A percentile compares a stretch with the other conserved stretches of the same genome.
phyloP scores from a whole-genome alignment of 2,329 filamentous ascomycete species.

The Hansfordia pulvinata region DNA sequence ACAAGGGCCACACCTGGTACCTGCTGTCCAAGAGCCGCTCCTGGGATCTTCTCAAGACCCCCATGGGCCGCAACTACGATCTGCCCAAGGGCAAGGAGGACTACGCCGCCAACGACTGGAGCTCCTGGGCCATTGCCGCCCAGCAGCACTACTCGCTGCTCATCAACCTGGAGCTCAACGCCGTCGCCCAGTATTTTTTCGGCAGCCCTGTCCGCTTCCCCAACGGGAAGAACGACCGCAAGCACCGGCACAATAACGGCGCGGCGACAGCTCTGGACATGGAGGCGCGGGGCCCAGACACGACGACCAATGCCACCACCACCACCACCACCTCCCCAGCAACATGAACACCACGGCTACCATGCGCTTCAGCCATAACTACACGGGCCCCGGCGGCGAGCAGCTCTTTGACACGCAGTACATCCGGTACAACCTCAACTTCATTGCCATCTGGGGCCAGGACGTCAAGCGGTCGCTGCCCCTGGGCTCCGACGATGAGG shows the following conservation, averaged over 20 bases:
- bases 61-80: slow-evolving; percentile 28
- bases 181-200: slow-evolving; percentile 32
- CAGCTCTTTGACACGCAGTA: slow-evolving; percentile 34
- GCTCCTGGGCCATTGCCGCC: slow-evolving; percentile 34
- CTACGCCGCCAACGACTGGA: slow-evolving; percentile 26
- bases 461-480: slow-evolving; percentile 33
- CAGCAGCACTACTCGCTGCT: slow-evolving; percentile 33
- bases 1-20: slow-evolving; percentile 36
- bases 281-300: no score
- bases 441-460: slow-evolving; percentile 35
- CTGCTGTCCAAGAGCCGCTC: slow-evolving; percentile 25
- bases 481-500: slow-evolving; percentile 28
- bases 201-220: slow-evolving; percentile 15
- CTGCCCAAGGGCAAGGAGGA: slow-evolving; percentile 13
- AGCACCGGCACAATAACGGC: no score
- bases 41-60: slow-evolving; percentile 32
- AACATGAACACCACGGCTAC: neutral
- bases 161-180: slow-evolving; percentile 31
- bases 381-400: slow-evolving; percentile 10
- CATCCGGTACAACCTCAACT: slow-evolving; percentile 36
- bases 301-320: slow-evolving; percentile 4
- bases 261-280: no score
- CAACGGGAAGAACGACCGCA: no score
- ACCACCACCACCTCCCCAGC: neutral
- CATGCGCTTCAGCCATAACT: no score